Evolutionary conservation across 192 early-diverging fungal species (phyloP).

Genomic region (Backusella australiensis): DNA sequence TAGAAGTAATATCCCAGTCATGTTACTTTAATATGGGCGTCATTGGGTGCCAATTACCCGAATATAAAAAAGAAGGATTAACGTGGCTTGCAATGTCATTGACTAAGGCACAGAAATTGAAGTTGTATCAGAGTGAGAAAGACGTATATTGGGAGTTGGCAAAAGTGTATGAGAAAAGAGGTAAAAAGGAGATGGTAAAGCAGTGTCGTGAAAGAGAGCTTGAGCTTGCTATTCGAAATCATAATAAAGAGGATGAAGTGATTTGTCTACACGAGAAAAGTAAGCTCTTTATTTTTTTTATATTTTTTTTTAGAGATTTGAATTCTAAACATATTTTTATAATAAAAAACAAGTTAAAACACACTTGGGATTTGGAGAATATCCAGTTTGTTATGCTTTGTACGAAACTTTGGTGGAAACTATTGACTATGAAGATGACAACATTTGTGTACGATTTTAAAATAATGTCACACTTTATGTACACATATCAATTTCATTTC

Average conservation of each 20-base stretch:
- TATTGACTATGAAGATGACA: background rate
- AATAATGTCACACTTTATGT: background rate
- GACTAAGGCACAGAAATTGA: background rate
- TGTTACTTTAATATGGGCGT: slow-evolving; percentile 1
- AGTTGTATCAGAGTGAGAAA: background rate
- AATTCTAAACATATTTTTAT: background rate
- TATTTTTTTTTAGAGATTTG: background rate
- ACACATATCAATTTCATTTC: background rate
- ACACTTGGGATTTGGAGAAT: background rate
- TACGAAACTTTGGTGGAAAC: background rate
- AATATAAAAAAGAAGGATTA: background rate
- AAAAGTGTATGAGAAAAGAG: background rate
- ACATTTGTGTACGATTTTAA: background rate
- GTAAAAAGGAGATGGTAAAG: background rate
- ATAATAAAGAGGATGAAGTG: background rate
- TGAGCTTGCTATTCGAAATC: background rate
- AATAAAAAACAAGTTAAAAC: background rate
- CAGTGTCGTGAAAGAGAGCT: background rate
- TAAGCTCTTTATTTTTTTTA: background rate
- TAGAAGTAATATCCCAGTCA: background rate
- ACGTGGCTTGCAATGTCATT: background rate
- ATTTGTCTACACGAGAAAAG: background rate
- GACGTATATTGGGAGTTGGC: background rate
- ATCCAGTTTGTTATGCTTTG: background rate
- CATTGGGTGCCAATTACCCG: background rate